phyloP scores from a whole-genome alignment of 768 basidiomycete species.

The Suillus weaverae region DNA sequence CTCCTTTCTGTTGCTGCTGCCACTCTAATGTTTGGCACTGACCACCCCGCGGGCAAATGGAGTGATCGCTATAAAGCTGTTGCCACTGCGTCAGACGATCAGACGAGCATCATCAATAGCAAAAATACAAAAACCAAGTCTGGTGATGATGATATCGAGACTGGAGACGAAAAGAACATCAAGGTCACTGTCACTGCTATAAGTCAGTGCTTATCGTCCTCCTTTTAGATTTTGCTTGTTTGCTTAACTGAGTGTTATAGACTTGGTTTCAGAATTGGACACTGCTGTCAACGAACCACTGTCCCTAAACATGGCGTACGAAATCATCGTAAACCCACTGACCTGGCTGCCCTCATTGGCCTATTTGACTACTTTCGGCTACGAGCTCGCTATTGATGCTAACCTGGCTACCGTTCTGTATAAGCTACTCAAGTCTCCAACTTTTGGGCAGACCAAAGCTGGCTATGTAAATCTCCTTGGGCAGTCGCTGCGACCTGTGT shows the following conservation, averaged over 20 bases:
- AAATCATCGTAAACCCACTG: conserved; percentile 40
- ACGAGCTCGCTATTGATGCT: conserved; percentile 57
- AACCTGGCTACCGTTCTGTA: conserved; percentile 49
- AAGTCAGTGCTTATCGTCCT: conserved; percentile 4
- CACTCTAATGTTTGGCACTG: conserved; percentile 47
- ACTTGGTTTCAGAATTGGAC: conserved; percentile 37
- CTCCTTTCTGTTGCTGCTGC: conserved; percentile 44
- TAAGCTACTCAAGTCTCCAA: conserved; percentile 34
- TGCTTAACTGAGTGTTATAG: conserved; percentile 7
- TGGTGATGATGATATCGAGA: conserved; percentile 25
- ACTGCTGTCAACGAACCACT: conserved; percentile 47
- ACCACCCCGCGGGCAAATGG: conserved; percentile 59
- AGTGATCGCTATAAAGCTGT: conserved; percentile 42
- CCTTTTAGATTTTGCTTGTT: background rate
- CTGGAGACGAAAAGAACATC: conserved; percentile 30
- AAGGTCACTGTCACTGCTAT: conserved; percentile 20
- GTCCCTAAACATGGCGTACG: conserved; percentile 31
- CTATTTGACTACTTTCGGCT: conserved; percentile 57
- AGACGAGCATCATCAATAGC: conserved; percentile 13
- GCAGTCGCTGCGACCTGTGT: conserved; percentile 17
- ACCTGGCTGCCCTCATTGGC: conserved; percentile 58
- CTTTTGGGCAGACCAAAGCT: conserved; percentile 49
- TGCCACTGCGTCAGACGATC: conserved; percentile 19
- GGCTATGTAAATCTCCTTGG: conserved; percentile 46
- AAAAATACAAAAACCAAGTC: conserved; percentile 18